A percentile compares a stretch with the other conserved stretches of the same genome.
These are phyloP conservation scores for Magnusiomyces tetraspermus DNA, from an alignment of 1,139 yeast species.

Conservation along the genomic window DNA sequence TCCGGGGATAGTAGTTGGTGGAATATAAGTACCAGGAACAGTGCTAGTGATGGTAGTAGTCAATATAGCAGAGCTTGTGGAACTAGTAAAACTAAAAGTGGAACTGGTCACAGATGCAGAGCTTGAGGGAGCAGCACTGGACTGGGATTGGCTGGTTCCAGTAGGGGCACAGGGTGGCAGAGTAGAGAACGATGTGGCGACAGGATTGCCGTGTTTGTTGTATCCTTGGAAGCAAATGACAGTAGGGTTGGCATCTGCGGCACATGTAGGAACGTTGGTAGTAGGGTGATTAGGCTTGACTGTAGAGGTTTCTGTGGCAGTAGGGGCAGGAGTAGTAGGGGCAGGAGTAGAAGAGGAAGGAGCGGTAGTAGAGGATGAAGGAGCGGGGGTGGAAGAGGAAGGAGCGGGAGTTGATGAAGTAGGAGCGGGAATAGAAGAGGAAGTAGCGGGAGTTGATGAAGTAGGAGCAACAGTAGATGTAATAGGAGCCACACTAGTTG, in stretches of 20 bases:
- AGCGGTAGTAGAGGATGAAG: neutral
- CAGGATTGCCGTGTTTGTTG: neutral
- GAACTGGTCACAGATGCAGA: neutral
- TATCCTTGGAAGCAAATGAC: neutral
- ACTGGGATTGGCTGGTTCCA: neutral
- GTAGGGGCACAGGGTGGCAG: neutral
- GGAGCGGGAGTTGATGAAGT: neutral
- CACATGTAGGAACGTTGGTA: neutral
- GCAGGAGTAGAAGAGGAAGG: neutral
- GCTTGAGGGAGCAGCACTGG: neutral
- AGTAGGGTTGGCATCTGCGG: neutral
- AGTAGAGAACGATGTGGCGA: neutral
- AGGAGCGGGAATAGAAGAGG: neutral
- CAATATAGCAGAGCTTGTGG: conserved; percentile 4
- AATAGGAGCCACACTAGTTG: neutral
- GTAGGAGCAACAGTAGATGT: neutral
- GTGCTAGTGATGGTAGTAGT: conserved; percentile 5
- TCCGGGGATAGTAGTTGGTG: conserved; percentile 14
- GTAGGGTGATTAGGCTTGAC: neutral
- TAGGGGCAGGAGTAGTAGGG: neutral
- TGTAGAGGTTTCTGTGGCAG: neutral
- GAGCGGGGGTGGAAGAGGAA: neutral
- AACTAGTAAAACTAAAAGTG: neutral
- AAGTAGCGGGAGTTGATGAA: neutral
- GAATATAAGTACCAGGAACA: conserved; percentile 17